Conservation (phyloP, 2,329 filamentous ascomycete species). For the Cladophialophora psammophila region DNA sequence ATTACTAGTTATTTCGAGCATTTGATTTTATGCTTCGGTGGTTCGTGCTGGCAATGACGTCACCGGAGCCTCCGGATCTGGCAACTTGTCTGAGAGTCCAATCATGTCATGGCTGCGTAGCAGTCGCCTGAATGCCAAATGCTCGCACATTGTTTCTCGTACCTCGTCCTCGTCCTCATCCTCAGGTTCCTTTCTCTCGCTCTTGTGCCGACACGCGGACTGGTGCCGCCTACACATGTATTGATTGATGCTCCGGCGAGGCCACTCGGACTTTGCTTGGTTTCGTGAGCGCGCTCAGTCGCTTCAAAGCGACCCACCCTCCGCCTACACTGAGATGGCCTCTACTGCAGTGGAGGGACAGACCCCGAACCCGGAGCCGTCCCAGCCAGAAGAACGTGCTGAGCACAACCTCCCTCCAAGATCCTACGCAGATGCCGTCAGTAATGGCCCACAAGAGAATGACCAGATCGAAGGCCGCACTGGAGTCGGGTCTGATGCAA, state of each 20-base stretch:
- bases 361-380: slow-evolving; percentile 43
- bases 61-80: not conserved
- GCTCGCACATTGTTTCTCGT: not conserved
- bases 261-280: slow-evolving; percentile 38
- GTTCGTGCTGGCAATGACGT: slow-evolving; percentile 6
- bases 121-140: not conserved
- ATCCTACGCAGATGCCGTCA: slow-evolving; percentile 49
- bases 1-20: not conserved
- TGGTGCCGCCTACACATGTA: slow-evolving; percentile 2
- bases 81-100: not conserved
- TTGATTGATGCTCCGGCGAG: slow-evolving; percentile 33
- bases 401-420: slow-evolving; percentile 48
- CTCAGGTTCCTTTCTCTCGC: not conserved
- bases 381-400: slow-evolving; percentile 44
- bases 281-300: slow-evolving; percentile 34
- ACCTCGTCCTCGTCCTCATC: not conserved
- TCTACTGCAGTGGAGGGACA: slow-evolving; percentile 15
- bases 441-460: slow-evolving; percentile 6
- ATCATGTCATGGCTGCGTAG: slow-evolving; percentile 13
- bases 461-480: slow-evolving; percentile 23
- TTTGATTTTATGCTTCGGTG: not conserved
- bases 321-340: slow-evolving; percentile 34
- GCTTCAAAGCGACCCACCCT: slow-evolving; percentile 28
- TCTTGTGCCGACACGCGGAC: slow-evolving; percentile 8
- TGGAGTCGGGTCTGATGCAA: not conserved